Evolutionary conservation across 768 basidiomycete genomes (phyloP).

Genomic region (Auriscalpium vulgare): DNA sequence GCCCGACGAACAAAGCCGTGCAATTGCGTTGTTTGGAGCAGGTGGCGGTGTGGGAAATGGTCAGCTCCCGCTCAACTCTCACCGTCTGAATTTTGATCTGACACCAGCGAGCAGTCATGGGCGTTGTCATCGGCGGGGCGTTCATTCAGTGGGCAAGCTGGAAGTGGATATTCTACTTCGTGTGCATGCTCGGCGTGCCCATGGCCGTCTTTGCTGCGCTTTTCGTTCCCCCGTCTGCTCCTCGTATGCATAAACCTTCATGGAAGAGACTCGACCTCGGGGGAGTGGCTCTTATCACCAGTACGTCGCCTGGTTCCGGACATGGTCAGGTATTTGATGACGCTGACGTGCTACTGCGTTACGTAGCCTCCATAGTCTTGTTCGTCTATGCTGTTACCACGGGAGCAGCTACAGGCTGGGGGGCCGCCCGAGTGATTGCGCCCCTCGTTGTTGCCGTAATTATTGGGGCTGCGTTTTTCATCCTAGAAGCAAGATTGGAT

Average conservation of each 20-base stretch:
- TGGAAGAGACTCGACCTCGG: constrained; percentile 24
- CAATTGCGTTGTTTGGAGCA: constrained; percentile 23
- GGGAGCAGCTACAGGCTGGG: constrained; percentile 35
- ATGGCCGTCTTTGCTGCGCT: constrained; percentile 22
- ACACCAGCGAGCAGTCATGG: not conserved
- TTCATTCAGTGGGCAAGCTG: constrained; percentile 29
- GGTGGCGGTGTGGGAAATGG: not conserved
- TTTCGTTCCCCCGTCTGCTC: constrained; percentile 23
- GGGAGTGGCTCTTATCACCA: constrained; percentile 29
- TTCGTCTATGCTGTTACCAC: constrained; percentile 29
- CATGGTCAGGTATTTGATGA: no score
- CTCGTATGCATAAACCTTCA: constrained; percentile 7
- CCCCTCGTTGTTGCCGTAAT: constrained; percentile 34
- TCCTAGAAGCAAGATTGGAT: constrained; percentile 31
- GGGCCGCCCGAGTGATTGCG: constrained; percentile 30
- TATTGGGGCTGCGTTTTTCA: constrained; percentile 32
- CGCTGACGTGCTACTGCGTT: no score
- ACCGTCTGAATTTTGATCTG: not conserved
- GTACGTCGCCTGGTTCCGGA: constrained; percentile 5
- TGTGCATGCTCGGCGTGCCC: constrained; percentile 26
- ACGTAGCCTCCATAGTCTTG: constrained; percentile 23
- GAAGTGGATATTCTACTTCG: constrained; percentile 39
- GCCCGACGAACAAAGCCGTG: constrained; percentile 31
- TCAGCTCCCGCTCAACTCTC: not conserved
- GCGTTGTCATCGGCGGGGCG: constrained; percentile 28